Conservation (phyloP, 73 alveolate genomes). For the Durusdinium trenchii region DNA sequence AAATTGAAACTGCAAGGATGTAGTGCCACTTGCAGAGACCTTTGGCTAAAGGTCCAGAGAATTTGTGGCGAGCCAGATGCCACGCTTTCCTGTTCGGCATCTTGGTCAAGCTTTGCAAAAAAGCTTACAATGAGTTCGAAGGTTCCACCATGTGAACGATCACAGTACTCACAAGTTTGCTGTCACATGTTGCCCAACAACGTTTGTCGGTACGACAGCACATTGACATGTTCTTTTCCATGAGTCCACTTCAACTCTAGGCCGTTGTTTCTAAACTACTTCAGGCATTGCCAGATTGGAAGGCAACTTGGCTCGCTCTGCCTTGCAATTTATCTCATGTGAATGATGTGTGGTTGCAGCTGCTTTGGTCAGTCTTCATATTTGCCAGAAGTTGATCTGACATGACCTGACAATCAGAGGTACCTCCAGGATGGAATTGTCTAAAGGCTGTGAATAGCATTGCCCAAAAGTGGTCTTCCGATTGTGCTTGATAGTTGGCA, state of each 20-base stretch:
- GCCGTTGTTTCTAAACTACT: neutral
- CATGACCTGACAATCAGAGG: neutral
- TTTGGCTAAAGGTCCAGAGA: neutral
- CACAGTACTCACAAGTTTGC: too few species aligned
- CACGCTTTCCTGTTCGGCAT: neutral
- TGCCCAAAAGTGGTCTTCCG: slow-evolving; percentile 27
- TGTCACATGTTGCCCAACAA: too few species aligned
- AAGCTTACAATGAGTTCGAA: too few species aligned
- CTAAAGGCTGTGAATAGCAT: slow-evolving; percentile 4
- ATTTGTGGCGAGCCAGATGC: neutral
- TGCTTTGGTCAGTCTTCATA: neutral
- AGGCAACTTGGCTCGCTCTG: neutral
- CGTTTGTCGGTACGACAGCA: too few species aligned
- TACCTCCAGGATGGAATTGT: slow-evolving; percentile 35
- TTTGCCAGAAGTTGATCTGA: too few species aligned
- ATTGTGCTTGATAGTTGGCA: neutral
- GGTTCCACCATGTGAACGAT: too few species aligned
- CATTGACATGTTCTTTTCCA: neutral
- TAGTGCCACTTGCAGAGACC: neutral
- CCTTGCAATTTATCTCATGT: too few species aligned
- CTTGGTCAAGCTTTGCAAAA: neutral
- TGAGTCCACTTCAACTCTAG: neutral
- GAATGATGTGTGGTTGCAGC: neutral
- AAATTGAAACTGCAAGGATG: neutral
- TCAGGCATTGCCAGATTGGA: slow-evolving; percentile 29